Conservation (phyloP, 1,139 yeast species). For the Nadsonia starkeyi-henricii region DNA sequence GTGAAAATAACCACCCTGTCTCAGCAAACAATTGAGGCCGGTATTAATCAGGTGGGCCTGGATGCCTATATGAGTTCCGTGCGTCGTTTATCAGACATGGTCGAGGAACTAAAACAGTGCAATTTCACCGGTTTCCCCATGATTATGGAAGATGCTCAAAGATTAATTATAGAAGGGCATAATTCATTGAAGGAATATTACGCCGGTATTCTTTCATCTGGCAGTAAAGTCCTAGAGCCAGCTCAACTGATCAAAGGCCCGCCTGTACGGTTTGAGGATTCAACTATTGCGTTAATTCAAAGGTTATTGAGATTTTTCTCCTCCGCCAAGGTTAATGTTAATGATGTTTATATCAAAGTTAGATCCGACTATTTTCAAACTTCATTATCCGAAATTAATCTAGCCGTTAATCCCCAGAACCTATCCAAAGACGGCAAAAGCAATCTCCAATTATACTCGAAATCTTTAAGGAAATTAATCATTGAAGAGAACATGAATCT, state of each 20-base stretch:
- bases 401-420: constrained; percentile 33
- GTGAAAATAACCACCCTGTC: constrained; percentile 33
- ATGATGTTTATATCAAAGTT: constrained; percentile 32
- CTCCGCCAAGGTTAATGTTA: constrained; percentile 29
- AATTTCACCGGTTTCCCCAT: constrained; percentile 18
- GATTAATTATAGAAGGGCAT: constrained; percentile 15
- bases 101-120: constrained; percentile 15
- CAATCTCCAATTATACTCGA: constrained; percentile 39
- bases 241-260: constrained; percentile 8
- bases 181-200: constrained; percentile 15
- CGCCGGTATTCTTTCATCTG: constrained; percentile 11
- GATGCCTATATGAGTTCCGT: constrained; percentile 14
- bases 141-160: constrained; percentile 18
- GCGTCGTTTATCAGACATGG: constrained; percentile 14
- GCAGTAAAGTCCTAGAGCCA: constrained; percentile 16
- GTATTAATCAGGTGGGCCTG: constrained; percentile 16
- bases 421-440: constrained; percentile 29
- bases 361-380: constrained; percentile 33
- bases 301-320: constrained; percentile 13
- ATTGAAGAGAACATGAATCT: constrained; percentile 13
- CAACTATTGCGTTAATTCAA: constrained; percentile 9
- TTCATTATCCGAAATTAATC: constrained; percentile 31
- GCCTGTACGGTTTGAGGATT: constrained; percentile 10
- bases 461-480: constrained; percentile 31
- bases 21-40: constrained; percentile 14